Evolutionary conservation across 352 stramenopile genomes (phyloP), one percentile per base, ranked within the genome.

Genomic region (Peronospora farinosa): DNA sequence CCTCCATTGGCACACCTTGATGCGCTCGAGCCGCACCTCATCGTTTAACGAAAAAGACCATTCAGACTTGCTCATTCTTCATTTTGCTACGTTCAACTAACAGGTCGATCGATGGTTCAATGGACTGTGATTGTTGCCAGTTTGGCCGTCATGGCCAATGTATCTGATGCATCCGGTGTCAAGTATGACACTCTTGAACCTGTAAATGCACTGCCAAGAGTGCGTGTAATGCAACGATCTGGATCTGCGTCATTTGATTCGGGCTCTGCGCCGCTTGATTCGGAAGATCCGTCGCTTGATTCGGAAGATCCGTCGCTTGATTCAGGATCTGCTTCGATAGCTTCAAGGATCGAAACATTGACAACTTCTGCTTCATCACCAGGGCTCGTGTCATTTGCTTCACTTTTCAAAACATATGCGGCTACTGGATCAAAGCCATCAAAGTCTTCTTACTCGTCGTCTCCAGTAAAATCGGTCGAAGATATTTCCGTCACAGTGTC

Each of bases 31-130:
- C 31, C 11, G 11, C 31, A 35, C 48, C 51, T 43, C 21, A 51
- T 40, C 19, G 25, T 43, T 23, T 17, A 40, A 19, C 15, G 4
- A 57, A 45, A 40, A 39, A 50, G 15, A 30, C 11, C 43, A 6
- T 16, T 39, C 8, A 15, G 0, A 8, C 23, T 25, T 13, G 5
- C 13, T 53, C 57, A 60, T 55, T 60, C 32, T 60, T 31, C 36
- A 17, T 60, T 65, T 65, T 60, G 39, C 57, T 2, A 27, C 35
- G 45, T 48, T 43, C 7, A 40, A 23, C n/a, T 16, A 31, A 10
- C 31, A 35, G 7, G 31, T n/a, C 2, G 31, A 35, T n/a, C 2
- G 12, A 60, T 60, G 45, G 32, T 10, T 30, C 51, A 32, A 45
- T 16, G 31, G 28, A 51, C 45, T n/a, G 41, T 41, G 17, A 0